phyloP scores from a whole-genome alignment of 331 rosid genomes.

The Cydonia oblonga region DNA sequence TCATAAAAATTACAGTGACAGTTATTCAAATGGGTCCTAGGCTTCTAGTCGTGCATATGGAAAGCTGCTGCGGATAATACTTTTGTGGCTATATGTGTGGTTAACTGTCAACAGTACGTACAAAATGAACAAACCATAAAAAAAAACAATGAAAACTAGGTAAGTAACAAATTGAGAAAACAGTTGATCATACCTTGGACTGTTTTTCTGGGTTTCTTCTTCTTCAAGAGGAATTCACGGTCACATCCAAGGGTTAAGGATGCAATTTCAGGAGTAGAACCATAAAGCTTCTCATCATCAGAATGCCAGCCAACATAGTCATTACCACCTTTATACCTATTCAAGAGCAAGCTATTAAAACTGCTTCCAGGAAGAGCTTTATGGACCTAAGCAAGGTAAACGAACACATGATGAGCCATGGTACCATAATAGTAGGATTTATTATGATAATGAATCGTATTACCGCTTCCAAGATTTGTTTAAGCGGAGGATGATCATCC shows the following conservation, averaged over 20 bases:
- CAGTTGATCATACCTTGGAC: slow-evolving; percentile 27
- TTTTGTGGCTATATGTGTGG: not conserved
- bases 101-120: not conserved
- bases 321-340: slow-evolving; percentile 77
- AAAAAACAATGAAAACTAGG: not conserved
- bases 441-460: not conserved
- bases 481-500: slow-evolving; percentile 74
- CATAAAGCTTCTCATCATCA: slow-evolving; percentile 88
- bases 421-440: not conserved
- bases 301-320: slow-evolving; percentile 93
- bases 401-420: not conserved
- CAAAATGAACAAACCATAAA: not conserved
- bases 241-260: slow-evolving; percentile 80
- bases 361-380: slow-evolving; percentile 82
- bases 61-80: not conserved
- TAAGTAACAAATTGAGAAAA: not conserved
- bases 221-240: slow-evolving; percentile 77
- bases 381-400: slow-evolving; percentile 49
- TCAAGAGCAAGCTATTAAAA: slow-evolving; percentile 80
- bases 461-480: slow-evolving; percentile 67
- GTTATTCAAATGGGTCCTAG: not conserved
- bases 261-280: slow-evolving; percentile 73
- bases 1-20: not conserved
- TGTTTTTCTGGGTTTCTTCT: slow-evolving; percentile 45
- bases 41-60: not conserved